Conservation (phyloP, 371 early-diverging fungal species). For the Mucor racemosus region DNA sequence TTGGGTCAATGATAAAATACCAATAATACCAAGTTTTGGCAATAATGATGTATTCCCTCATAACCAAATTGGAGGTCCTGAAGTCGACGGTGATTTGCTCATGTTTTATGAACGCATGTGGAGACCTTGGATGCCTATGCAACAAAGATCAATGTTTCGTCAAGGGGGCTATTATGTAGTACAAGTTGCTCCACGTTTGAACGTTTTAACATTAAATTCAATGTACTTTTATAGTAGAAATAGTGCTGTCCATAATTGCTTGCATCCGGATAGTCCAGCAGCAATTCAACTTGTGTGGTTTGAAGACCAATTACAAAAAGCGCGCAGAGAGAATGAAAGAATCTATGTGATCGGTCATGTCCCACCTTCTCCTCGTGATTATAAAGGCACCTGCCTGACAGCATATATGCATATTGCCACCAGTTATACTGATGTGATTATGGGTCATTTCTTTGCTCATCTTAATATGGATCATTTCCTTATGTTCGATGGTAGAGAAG, state of each 20-base stretch:
- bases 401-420: constrained; percentile 65
- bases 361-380: constrained; percentile 70
- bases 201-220: constrained; percentile 72
- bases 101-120: constrained; percentile 57
- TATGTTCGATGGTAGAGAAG: constrained; percentile 46
- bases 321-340: constrained; percentile 31
- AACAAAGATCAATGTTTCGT: constrained; percentile 61
- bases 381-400: constrained; percentile 63
- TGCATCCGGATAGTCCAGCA: constrained; percentile 60
- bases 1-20: constrained; percentile 36
- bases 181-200: constrained; percentile 54
- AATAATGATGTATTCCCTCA: constrained; percentile 86
- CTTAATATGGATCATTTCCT: constrained; percentile 82
- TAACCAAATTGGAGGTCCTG: constrained; percentile 52
- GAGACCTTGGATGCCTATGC: constrained; percentile 61
- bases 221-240: constrained; percentile 76
- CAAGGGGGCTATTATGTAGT: constrained; percentile 73
- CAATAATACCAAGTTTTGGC: constrained; percentile 71
- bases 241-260: constrained; percentile 70
- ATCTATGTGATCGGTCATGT: constrained; percentile 80
- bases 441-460: constrained; percentile 82
- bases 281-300: constrained; percentile 75
- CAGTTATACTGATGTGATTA: constrained; percentile 63
- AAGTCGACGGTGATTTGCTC: constrained; percentile 31
- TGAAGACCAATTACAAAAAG: constrained; percentile 56